Base-by-base conservation (phyloP, 768 basidiomycete species). In the Strobilomyces echinocephalus region DNA sequence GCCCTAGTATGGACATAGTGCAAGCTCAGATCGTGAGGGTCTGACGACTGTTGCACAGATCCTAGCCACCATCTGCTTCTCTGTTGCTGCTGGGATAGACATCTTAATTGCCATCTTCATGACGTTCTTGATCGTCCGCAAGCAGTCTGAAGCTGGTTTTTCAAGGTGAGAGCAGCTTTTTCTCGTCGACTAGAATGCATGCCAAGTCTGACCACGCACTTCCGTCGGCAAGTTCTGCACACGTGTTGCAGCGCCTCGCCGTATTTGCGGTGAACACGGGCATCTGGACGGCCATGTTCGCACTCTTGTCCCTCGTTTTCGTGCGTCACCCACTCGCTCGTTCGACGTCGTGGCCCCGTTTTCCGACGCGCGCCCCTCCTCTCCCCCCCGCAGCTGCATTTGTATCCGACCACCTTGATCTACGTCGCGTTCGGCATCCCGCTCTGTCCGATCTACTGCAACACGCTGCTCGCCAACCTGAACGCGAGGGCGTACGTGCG, bases 241-340 rank as follows among this genome's bases (percentile, higher is more conserved):
- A 51, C 31, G 21, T 46, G 8, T 35, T 63, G 15, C 50, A 52
- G 38, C 52, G 54, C 10, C 40, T 64, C 18, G 35, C 40, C 3
- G 16, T 62, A 10, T 62, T 64, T n/a, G 38, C 56, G 0, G 54
- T 64, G 21, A 62, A 62, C 7, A 56, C 44, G 0, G 73, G 79
- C 1, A 73, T 82, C 16, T 78, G 76, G 14, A 73, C 80, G 16
- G 82, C 84, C 53, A 75, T 77, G 0, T 67, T 62, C 5, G 69
- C 74, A 4, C 7, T 53, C 15, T 11, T 57, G 21, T 2, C 34
- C 4, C 0, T 33, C 10, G 44, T 57, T 21, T 18, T 60, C 9
- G 61, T 62, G 18, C 18, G 60, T 61, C 30, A 9, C 30, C 4
- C n/a, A 8, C 35, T 10, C 12, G 7, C 10, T n/a, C 36, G 21